Percentiles rank a stretch among this genome's conserved stretches.
These are phyloP conservation scores for Blumeria graminis DNA, from an alignment of 2,329 filamentous ascomycete genomes.

Conservation along the genomic window DNA sequence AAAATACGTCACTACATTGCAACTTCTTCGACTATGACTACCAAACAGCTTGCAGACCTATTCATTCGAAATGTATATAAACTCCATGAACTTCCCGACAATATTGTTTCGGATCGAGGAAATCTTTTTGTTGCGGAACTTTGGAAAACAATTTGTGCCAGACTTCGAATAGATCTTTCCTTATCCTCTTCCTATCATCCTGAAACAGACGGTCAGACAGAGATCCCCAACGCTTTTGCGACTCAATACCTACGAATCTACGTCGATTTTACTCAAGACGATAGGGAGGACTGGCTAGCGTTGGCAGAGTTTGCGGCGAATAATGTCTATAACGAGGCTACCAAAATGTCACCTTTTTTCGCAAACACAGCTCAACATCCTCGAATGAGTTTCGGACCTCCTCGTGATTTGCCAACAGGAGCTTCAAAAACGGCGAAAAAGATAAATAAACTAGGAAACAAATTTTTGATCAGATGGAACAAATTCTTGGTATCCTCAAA, in stretches of 20 bases:
- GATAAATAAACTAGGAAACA: background rate
- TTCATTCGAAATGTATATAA: slow-evolving; percentile 3
- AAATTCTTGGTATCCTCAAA: background rate
- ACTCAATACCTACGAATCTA: slow-evolving; percentile 4
- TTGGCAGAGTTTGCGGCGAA: slow-evolving; percentile 6
- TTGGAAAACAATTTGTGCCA: slow-evolving; percentile 4
- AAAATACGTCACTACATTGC: background rate
- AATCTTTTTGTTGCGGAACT: slow-evolving; percentile 4
- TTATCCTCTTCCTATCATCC: slow-evolving; percentile 5
- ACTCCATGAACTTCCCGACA: slow-evolving; percentile 1
- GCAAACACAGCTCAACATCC: slow-evolving; percentile 4
- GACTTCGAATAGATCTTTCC: slow-evolving; percentile 1
- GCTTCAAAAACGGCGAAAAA: background rate
- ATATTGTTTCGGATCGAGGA: slow-evolving; percentile 5
- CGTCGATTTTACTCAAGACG: slow-evolving; percentile 6
- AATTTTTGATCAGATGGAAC: background rate
- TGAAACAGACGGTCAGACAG: slow-evolving; percentile 6
- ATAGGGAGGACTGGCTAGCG: slow-evolving; percentile 5
- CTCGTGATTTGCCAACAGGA: background rate
- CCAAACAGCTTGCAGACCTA: background rate
- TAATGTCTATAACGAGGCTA: slow-evolving; percentile 3
- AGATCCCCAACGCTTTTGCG: slow-evolving; percentile 4
- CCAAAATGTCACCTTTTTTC: slow-evolving; percentile 4
- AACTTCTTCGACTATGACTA: background rate
- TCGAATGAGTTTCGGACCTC: background rate